These are phyloP conservation scores for Pyricularia pennisetigena DNA, from an alignment of 2,329 filamentous ascomycete genomes.

Conservation along the genomic window DNA sequence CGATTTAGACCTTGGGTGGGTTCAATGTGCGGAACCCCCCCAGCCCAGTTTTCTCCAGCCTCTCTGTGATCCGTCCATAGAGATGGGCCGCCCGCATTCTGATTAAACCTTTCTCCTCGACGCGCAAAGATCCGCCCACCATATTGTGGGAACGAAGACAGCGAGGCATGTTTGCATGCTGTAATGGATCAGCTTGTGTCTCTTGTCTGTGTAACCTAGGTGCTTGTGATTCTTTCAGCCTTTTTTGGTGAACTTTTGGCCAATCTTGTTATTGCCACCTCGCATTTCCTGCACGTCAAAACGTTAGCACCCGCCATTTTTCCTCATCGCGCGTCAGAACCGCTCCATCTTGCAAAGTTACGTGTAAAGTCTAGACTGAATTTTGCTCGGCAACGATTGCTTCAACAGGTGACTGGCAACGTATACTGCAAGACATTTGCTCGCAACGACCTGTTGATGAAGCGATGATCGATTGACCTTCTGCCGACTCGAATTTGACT, in stretches of 20 bases:
- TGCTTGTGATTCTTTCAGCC: not conserved
- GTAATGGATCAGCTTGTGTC: not conserved
- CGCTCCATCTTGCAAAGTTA: not conserved
- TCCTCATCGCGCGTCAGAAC: not conserved
- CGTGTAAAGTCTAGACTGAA: not conserved
- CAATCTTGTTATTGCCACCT: not conserved
- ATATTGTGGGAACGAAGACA: not conserved
- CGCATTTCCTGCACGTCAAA: not conserved
- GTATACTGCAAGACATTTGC: not conserved
- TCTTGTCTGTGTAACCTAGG: not conserved
- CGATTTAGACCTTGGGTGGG: not conserved
- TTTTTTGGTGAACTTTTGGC: not conserved
- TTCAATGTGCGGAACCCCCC: not conserved
- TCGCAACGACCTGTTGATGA: not conserved
- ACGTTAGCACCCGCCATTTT: not conserved
- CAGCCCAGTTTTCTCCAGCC: not conserved
- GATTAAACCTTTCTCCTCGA: not conserved
- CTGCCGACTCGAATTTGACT: constrained; percentile 6
- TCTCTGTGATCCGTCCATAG: not conserved
- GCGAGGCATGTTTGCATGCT: not conserved
- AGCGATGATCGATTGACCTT: constrained; percentile 11
- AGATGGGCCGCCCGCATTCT: not conserved
- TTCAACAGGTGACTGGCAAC: not conserved
- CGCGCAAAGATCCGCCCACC: not conserved
- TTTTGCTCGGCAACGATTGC: not conserved